Percentiles rank a stretch among this genome's conserved stretches.
Evolutionary conservation across 371 early-diverging fungal genomes (phyloP).

Genomic region (Capillidium heterosporum): DNA sequence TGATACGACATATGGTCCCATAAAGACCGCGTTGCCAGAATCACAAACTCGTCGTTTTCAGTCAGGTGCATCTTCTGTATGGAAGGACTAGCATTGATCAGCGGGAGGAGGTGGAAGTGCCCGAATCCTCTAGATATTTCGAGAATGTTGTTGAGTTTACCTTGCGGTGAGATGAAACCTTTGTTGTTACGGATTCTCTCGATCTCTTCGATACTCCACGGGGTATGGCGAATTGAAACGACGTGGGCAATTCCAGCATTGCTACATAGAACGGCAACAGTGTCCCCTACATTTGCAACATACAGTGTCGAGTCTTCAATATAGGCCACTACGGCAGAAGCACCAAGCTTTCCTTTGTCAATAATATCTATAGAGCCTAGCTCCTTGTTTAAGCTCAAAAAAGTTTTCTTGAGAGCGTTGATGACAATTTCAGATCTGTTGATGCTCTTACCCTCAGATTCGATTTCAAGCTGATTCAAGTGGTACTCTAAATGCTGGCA

Average conservation of each 20-base stretch:
- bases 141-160: slow-evolving; percentile 58
- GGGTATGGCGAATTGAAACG: slow-evolving; percentile 57
- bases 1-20: slow-evolving; percentile 75
- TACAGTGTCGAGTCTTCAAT: slow-evolving; percentile 60
- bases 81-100: slow-evolving; percentile 73
- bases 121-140: slow-evolving; percentile 72
- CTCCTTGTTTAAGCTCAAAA: slow-evolving; percentile 57
- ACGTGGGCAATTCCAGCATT: slow-evolving; percentile 51
- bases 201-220: slow-evolving; percentile 47
- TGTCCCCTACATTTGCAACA: slow-evolving; percentile 86
- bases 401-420: slow-evolving; percentile 46
- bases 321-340: slow-evolving; percentile 58
- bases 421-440: slow-evolving; percentile 25
- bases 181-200: slow-evolving; percentile 65
- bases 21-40: slow-evolving; percentile 64
- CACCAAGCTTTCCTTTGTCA: slow-evolving; percentile 36
- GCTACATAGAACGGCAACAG: slow-evolving; percentile 62
- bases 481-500: slow-evolving; percentile 24
- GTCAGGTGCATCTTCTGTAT: slow-evolving; percentile 49
- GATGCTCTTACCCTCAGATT: slow-evolving; percentile 29
- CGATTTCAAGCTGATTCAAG: slow-evolving; percentile 16
- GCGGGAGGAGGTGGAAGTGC: slow-evolving; percentile 59
- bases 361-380: slow-evolving; percentile 24
- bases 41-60: slow-evolving; percentile 78
- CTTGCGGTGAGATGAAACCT: slow-evolving; percentile 57